phyloP scores from a whole-genome alignment of 305 asterid genomes.

The Fraxinus angustifolia region DNA sequence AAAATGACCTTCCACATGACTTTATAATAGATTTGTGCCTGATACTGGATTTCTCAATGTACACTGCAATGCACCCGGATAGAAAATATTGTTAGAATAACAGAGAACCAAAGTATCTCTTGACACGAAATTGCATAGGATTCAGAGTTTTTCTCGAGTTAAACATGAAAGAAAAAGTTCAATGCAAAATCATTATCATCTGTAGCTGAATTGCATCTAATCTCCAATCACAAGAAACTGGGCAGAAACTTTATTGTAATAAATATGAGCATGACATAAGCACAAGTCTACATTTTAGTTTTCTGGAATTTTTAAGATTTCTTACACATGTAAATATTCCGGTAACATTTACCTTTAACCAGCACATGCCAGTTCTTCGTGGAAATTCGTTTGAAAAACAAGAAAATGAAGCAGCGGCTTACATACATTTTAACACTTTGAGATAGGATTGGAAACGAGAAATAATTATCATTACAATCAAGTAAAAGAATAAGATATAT shows the following conservation, averaged over 20 bases:
- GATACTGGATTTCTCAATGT: slow-evolving; percentile 21
- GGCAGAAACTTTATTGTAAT: background rate
- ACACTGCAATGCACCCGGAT: slow-evolving; percentile 25
- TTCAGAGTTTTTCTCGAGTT: slow-evolving; percentile 7
- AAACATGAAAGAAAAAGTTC: background rate
- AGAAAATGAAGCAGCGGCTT: background rate
- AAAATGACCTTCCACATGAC: slow-evolving; percentile 27
- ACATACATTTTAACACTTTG: background rate
- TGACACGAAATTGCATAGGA: background rate
- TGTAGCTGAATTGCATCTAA: background rate
- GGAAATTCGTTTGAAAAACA: background rate
- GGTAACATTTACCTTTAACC: background rate
- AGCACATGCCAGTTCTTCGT: background rate
- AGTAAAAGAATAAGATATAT: background rate
- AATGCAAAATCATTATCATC: background rate
- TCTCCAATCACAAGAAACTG: background rate
- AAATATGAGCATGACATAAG: background rate
- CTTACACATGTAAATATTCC: background rate
- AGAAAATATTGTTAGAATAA: slow-evolving; percentile 1
- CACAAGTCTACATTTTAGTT: background rate
- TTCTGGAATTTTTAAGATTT: background rate
- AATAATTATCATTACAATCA: background rate
- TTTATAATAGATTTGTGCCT: slow-evolving; percentile 16
- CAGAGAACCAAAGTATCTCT: background rate
- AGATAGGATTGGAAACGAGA: background rate